Evolutionary conservation across 2,329 filamentous ascomycete genomes (phyloP), one percentile per base, ranked within the genome.

Genomic region (Fusarium chaquense): DNA sequence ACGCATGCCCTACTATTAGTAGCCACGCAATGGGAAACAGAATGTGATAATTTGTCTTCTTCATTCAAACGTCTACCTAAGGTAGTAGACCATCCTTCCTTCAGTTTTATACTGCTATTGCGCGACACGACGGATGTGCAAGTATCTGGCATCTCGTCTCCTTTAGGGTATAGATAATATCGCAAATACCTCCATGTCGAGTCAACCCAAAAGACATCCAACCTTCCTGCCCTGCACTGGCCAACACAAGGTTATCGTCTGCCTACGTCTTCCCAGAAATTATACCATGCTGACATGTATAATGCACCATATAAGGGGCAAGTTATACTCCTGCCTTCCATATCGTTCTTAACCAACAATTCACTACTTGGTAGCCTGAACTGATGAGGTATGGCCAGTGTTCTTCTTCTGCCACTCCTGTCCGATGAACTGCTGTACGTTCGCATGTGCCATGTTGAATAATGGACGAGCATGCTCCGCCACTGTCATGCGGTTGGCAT

Each of bases 391-490:
- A 45, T 32, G 44, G 10, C n/a, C 28, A 41, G 41, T 33, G 20
- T 30, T 28, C 26, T 32, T 46, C 49, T 62, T 61, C 44, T 64
- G 58, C 46, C 43, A 40, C 33, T 73, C 65, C 15, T 62, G 59
- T 38, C 75, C 73, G 41, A 72, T 52, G 36, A 71, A 66, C 38
- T 63, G 64, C 43, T 71, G 43, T 41, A 83, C 61, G 6, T 76
- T 76, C 22, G 74, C 77, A 59, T 82, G 79, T 5, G 77, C 75
- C 79, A 84, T 80, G 50, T 78, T 81, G 12, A 87, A 55, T 13
- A 86, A 76, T 3, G 83, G 82, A 15, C 76, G 73, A 13, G 79
- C 77, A 54, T 84, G 80, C 50, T 84, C 80, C 3, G 76, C 67
- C 4, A 76, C 75, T 6, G 81, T 74, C 65, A 81, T 80, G 9